Percentiles rank a stretch among this genome's conserved stretches.
phyloP scores from a whole-genome alignment of 495 filamentous ascomycete genomes.

The Penicillium robsamsonii region DNA sequence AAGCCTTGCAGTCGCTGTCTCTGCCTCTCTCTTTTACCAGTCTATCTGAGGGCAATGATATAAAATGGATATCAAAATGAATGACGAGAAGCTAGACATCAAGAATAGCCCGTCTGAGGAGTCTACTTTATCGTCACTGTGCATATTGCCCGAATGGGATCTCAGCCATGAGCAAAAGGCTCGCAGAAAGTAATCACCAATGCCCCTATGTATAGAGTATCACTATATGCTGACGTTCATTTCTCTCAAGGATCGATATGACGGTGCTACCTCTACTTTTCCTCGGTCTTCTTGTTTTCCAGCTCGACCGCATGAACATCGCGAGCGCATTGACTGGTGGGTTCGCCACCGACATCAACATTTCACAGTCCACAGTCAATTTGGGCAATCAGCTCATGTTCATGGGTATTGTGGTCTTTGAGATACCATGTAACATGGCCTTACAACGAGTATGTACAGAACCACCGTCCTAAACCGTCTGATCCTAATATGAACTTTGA shows the following conservation, averaged over 20 bases:
- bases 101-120: not conserved
- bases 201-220: not conserved
- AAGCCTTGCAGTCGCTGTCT: too few relatives aligned
- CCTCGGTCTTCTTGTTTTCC: constrained; percentile 49
- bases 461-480: not conserved
- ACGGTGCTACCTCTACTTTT: constrained; percentile 44
- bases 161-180: not conserved
- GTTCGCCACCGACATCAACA: constrained; percentile 43
- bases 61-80: not conserved
- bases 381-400: constrained; percentile 54
- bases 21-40: not conserved
- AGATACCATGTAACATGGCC: constrained; percentile 53
- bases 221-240: not conserved
- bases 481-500: constrained; percentile 14
- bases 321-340: constrained; percentile 45
- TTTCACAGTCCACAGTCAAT: constrained; percentile 54
- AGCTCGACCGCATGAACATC: constrained; percentile 50
- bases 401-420: constrained; percentile 51
- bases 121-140: not conserved
- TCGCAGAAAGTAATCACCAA: not conserved
- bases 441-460: constrained; percentile 21
- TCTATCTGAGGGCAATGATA: not conserved
- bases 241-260: not conserved
- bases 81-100: not conserved
- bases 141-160: not conserved